phyloP scores from a whole-genome alignment of 1,284 basidiomycete species.

The Mycosarcoma mackinlayi region DNA sequence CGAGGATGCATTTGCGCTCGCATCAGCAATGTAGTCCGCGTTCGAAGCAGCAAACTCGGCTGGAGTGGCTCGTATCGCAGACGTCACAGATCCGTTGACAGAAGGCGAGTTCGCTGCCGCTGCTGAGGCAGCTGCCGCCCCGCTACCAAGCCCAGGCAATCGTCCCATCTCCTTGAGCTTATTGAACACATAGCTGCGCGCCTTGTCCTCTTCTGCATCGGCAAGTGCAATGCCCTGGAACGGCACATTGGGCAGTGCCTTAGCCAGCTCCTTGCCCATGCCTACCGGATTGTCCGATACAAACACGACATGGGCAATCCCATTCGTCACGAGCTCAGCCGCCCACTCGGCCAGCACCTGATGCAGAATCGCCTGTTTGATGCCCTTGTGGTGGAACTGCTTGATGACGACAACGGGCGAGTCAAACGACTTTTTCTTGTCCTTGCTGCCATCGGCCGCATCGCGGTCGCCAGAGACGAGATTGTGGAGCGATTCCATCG shows the following conservation, averaged over 20 bases:
- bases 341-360: constrained; percentile 86
- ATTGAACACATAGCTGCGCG: constrained; percentile 82
- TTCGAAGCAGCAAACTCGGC: constrained; percentile 9
- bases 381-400: constrained; percentile 62
- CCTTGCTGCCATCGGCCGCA: constrained; percentile 2
- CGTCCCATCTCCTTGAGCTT: constrained; percentile 77
- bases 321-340: constrained; percentile 71
- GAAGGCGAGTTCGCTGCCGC: constrained; percentile 1
- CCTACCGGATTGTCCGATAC: constrained; percentile 90
- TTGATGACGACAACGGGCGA: constrained; percentile 59
- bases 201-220: constrained; percentile 85
- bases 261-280: constrained; percentile 79
- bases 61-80: not conserved
- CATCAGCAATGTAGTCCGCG: not conserved
- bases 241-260: constrained; percentile 87
- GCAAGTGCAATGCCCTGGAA: constrained; percentile 71
- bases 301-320: constrained; percentile 91
- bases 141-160: constrained; percentile 20
- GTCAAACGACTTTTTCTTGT: constrained; percentile 37
- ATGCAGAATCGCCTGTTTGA: constrained; percentile 78
- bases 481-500: constrained; percentile 23
- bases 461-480: constrained; percentile 12
- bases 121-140: not conserved
- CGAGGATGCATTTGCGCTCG: not conserved
- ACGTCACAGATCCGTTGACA: constrained; percentile 6